Percentiles rank a stretch among this genome's conserved stretches.
Conservation (phyloP, 805 yeast genomes). For the Yamadazyma akitaensis region DNA sequence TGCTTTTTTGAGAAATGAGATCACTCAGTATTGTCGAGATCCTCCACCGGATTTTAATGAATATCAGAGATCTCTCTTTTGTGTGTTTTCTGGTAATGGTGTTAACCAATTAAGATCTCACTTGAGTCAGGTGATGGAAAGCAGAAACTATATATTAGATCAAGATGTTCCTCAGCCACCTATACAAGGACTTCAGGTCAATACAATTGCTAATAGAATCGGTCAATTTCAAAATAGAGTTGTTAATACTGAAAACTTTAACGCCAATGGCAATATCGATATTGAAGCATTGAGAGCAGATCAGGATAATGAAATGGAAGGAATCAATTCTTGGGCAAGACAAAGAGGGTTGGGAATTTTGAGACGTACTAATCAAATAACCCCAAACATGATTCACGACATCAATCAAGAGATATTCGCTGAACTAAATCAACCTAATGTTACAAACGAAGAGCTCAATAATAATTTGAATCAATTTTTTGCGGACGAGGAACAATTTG, state of each 20-base stretch:
- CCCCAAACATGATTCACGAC: conserved; percentile 22
- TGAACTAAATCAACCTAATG: conserved; percentile 27
- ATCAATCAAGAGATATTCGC: conserved; percentile 30
- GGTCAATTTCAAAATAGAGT: conserved; percentile 1
- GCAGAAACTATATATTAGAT: conserved; percentile 29
- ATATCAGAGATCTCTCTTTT: conserved; percentile 79
- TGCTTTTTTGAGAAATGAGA: conserved; percentile 83
- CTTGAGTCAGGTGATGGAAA: conserved; percentile 47
- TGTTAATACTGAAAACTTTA: conserved; percentile 2
- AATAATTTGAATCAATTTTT: conserved; percentile 30
- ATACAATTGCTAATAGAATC: background rate
- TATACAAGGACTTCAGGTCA: background rate
- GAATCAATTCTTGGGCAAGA: conserved; percentile 24
- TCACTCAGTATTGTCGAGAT: conserved; percentile 81
- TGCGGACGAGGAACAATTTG: conserved; percentile 25
- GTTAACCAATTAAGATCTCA: conserved; percentile 72
- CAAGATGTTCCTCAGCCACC: conserved; percentile 12
- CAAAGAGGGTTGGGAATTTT: conserved; percentile 30
- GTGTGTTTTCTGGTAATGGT: conserved; percentile 92
- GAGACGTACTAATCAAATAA: conserved; percentile 11
- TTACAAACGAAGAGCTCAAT: conserved; percentile 32
- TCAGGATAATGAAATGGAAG: conserved; percentile 13
- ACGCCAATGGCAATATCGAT: conserved; percentile 2
- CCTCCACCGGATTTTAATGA: conserved; percentile 92
- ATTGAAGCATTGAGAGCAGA: background rate